These are phyloP conservation scores for Cutaneotrichosporon cyanovorans DNA, from an alignment of 1,284 basidiomycete genomes.

Conservation along the genomic window DNA sequence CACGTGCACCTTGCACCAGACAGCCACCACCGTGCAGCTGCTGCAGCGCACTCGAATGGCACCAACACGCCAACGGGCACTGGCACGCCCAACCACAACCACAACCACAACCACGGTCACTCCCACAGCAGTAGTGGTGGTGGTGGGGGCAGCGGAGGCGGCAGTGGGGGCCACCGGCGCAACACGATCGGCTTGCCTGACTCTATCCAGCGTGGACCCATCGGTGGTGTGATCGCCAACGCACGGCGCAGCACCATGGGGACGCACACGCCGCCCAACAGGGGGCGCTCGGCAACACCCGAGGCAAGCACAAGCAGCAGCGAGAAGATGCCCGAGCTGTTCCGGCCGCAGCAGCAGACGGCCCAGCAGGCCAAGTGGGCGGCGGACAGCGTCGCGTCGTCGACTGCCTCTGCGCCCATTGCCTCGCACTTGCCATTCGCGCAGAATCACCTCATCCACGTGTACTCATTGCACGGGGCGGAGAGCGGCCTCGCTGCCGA, in stretches of 20 bases:
- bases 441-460: conserved; percentile 47
- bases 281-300: not conserved
- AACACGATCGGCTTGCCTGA: conserved; percentile 11
- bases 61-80: no score
- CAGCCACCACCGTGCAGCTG: conserved; percentile 32
- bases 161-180: no score
- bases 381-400: conserved; percentile 9
- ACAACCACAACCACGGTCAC: not conserved
- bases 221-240: conserved; percentile 2
- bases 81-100: no score
- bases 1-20: conserved; percentile 46
- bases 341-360: conserved; percentile 13
- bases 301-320: not conserved
- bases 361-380: not conserved
- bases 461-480: conserved; percentile 80
- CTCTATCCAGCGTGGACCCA: conserved; percentile 2
- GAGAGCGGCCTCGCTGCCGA: conserved; percentile 92
- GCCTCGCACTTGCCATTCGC: conserved; percentile 41
- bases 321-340: conserved; percentile 37
- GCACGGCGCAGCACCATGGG: conserved; percentile 7
- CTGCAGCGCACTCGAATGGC: not conserved
- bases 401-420: conserved; percentile 16
- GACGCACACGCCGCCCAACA: conserved; percentile 1
- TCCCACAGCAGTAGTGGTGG: not conserved
- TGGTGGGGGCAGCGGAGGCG: no score